Percentiles rank a stretch among this genome's conserved stretches.
These are phyloP conservation scores for Musa schizocarpa DNA, from an alignment of 176 grass and related monocot species.

Conservation along the genomic window DNA sequence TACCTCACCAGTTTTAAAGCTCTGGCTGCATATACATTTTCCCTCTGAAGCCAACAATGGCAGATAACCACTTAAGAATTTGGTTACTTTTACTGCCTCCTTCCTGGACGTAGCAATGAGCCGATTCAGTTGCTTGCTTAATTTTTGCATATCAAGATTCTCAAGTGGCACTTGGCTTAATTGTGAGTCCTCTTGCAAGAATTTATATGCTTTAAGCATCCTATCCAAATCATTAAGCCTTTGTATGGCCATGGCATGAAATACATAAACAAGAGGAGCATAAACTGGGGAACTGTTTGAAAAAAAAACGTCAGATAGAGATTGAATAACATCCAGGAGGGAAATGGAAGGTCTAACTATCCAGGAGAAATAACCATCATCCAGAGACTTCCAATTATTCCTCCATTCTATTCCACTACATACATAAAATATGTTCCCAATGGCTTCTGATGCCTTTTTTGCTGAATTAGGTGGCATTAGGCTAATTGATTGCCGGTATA, in stretches of 20 bases:
- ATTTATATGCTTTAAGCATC: slow-evolving; percentile 63
- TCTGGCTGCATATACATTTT: slow-evolving; percentile 18
- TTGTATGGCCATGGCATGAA: slow-evolving; percentile 63
- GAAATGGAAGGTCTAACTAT: slow-evolving; percentile 46
- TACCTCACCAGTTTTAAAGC: slow-evolving; percentile 16
- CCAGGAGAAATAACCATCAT: slow-evolving; percentile 79
- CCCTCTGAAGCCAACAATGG: slow-evolving; percentile 29
- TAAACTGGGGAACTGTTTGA: slow-evolving; percentile 28
- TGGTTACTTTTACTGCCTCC: slow-evolving; percentile 48
- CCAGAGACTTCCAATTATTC: slow-evolving; percentile 36
- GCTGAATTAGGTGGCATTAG: slow-evolving; percentile 79
- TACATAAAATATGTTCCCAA: slow-evolving; percentile 51
- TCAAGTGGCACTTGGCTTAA: slow-evolving; percentile 24
- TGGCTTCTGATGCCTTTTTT: slow-evolving; percentile 50
- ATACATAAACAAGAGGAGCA: slow-evolving; percentile 45
- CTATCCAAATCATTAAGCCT: slow-evolving; percentile 74
- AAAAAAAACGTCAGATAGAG: slow-evolving; percentile 39
- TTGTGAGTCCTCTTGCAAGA: slow-evolving; percentile 37
- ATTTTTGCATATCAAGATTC: slow-evolving; percentile 26
- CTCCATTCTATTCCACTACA: slow-evolving; percentile 68
- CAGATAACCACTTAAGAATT: slow-evolving; percentile 59
- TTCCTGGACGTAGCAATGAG: slow-evolving; percentile 23
- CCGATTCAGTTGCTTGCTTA: slow-evolving; percentile 24
- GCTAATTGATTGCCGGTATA: slow-evolving; percentile 58
- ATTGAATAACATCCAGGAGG: slow-evolving; percentile 46